Percentiles rank a stretch among this genome's conserved stretches.
phyloP scores from a whole-genome alignment of 2,329 filamentous ascomycete genomes.

The Arthroderma sp. region DNA sequence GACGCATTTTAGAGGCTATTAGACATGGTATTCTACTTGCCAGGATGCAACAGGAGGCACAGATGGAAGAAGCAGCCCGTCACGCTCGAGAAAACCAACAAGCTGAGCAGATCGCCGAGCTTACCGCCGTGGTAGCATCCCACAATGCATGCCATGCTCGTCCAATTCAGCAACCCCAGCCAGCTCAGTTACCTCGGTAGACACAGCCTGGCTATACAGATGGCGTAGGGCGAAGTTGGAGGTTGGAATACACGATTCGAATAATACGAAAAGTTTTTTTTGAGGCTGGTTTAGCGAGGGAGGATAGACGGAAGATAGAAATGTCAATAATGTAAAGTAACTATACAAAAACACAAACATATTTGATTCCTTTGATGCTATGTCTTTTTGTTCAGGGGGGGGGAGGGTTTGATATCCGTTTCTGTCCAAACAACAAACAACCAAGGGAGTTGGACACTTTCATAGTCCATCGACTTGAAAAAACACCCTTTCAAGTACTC shows the following conservation, averaged over 20 bases:
- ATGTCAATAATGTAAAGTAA: background rate
- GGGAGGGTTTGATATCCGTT: background rate
- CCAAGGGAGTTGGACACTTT: background rate
- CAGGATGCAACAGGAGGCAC: constrained; percentile 15
- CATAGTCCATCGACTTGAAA: background rate
- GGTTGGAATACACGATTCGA: background rate
- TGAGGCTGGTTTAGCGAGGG: background rate
- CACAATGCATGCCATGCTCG: background rate
- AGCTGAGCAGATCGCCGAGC: background rate
- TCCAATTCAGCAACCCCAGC: background rate
- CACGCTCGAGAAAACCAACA: constrained; percentile 1
- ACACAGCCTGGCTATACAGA: background rate
- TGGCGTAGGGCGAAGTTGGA: background rate
- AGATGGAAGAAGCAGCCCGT: constrained; percentile 16
- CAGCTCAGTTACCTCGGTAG: background rate
- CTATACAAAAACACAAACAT: background rate
- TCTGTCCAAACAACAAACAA: constrained; percentile 2
- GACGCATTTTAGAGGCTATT: constrained; percentile 11
- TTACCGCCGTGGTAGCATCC: background rate
- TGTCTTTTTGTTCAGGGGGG: background rate
- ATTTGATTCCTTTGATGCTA: background rate
- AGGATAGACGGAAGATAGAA: background rate
- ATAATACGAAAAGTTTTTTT: background rate
- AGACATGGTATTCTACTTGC: constrained; percentile 7
- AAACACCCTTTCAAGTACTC: background rate